phyloP scores from a whole-genome alignment of 257 asterid genomes.

The Rauvolfia tetraphylla region DNA sequence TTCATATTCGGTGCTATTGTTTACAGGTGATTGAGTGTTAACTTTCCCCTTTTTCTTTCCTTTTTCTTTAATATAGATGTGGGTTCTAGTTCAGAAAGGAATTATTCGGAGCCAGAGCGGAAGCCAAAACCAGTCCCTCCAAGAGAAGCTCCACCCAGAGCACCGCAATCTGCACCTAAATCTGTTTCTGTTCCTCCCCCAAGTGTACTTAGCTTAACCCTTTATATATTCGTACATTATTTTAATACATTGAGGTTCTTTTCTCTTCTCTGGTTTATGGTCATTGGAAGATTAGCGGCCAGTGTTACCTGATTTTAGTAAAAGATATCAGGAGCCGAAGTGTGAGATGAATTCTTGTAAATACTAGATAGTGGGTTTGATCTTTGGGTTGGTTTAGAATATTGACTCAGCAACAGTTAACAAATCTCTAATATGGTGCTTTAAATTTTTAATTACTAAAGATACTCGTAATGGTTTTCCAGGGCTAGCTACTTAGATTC shows the following conservation, averaged over 20 bases:
- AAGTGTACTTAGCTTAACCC: constrained; percentile 44
- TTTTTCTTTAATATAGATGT: constrained; percentile 48
- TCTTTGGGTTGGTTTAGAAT: neutral
- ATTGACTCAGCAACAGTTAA: neutral
- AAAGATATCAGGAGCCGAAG: neutral
- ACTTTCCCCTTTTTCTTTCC: constrained; percentile 13
- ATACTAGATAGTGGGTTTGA: neutral
- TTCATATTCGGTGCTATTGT: neutral
- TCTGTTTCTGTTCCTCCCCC: constrained; percentile 65
- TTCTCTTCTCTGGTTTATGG: neutral
- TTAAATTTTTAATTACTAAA: too few relatives aligned
- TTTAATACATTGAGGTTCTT: neutral
- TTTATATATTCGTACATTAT: neutral
- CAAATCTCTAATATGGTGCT: neutral
- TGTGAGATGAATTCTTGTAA: neutral
- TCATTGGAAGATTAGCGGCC: neutral
- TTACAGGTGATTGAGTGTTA: constrained; percentile 4
- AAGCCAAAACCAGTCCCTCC: constrained; percentile 63
- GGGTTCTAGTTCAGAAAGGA: constrained; percentile 69
- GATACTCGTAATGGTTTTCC: neutral
- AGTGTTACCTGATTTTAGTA: neutral
- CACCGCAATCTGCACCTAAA: constrained; percentile 58
- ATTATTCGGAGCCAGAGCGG: constrained; percentile 49
- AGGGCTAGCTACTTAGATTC: neutral
- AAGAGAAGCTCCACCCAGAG: constrained; percentile 62